Evolutionary conservation across 2,329 filamentous ascomycete genomes (phyloP), one percentile per base, ranked within the genome.

Genomic region (Orbilia brochopaga): DNA sequence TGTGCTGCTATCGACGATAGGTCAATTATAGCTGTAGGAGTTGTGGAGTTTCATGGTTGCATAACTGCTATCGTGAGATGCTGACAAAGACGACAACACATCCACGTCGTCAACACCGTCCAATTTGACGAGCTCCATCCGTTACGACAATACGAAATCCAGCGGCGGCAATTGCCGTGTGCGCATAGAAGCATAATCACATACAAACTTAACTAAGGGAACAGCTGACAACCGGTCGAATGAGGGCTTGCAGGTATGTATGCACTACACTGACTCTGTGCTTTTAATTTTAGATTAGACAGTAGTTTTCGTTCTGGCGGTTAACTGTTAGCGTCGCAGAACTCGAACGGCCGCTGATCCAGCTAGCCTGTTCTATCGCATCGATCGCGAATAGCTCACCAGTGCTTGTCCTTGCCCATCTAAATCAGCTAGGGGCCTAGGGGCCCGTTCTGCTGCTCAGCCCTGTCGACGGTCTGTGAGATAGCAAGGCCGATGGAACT

Each of bases 241-340:
- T 2, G 48, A 40, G 21, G 24, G 11, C 8, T n/a, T n/a, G n/a
- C n/a, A n/a, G 17, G 2, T 32, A 8, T 32, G 27, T 32, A 32
- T 32, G 27, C 27, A 32, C 27, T 32, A n/a, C n/a, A n/a, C 27
- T 32, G 27, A 32, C 27, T 48, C 19, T 4, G n/a, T 19, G 11
- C 19, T 23, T 48, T 19, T 48, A 52, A 30, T 35, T 61, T 59
- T 55, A 30, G 56, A 37, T 17, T 44, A 13, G 27, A 7, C 15
- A 44, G 7, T 19, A 19, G 21, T 67, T 24, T n/a, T 46, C 27
- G n/a, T 63, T 46, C 48, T 63, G 66, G 66, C 66, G 66, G 66
- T 37, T 70, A 70, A 37, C 64, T 15, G 13, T 5, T 17, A 6
- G 44, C 44, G n/a, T 2, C 37, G n/a, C 37, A 19, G 17, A 19